A percentile compares a stretch with the other conserved stretches of the same genome.
Evolutionary conservation across 2,329 filamentous ascomycete genomes (phyloP).

Genomic region (Fusarium buharicum): DNA sequence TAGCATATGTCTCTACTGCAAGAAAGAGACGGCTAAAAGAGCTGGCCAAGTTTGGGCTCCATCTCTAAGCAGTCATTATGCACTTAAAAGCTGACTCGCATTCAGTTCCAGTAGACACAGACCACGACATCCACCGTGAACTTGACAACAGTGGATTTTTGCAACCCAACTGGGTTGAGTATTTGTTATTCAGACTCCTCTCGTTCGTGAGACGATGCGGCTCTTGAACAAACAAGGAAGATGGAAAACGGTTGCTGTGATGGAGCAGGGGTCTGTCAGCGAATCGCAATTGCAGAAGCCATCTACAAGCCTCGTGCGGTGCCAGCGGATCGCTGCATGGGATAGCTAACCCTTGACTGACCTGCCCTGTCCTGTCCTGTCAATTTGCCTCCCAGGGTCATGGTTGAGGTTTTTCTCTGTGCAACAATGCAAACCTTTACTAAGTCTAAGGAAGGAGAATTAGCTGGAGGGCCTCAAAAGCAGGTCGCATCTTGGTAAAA

Average conservation of each 20-base stretch:
- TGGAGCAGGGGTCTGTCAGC: slow-evolving; percentile 30
- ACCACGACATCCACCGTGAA: slow-evolving; percentile 25
- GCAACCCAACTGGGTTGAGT: slow-evolving; percentile 5
- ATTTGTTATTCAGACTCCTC: slow-evolving; percentile 17
- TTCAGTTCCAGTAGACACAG: slow-evolving; percentile 35
- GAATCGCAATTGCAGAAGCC: slow-evolving; percentile 27
- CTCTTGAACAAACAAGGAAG: slow-evolving; percentile 17
- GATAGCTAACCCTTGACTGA: slow-evolving; percentile 4
- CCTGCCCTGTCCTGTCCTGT: slow-evolving; percentile 16
- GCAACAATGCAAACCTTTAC: slow-evolving; percentile 2
- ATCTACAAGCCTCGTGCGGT: slow-evolving; percentile 41
- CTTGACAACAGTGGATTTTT: neutral
- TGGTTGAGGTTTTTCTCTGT: slow-evolving; percentile 18
- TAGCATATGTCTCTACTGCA: neutral
- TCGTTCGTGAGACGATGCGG: slow-evolving; percentile 9
- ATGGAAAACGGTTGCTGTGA: slow-evolving; percentile 18
- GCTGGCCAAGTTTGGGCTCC: slow-evolving; percentile 13
- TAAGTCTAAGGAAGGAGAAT: slow-evolving; percentile 24
- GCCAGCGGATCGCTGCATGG: slow-evolving; percentile 38
- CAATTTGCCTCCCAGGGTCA: slow-evolving; percentile 25
- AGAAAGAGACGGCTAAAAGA: neutral
- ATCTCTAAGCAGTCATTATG: slow-evolving; percentile 16
- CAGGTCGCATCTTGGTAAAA: slow-evolving; percentile 26
- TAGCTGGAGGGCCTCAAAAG: slow-evolving; percentile 37
- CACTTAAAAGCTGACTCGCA: slow-evolving; percentile 32